phyloP scores from a whole-genome alignment of 192 early-diverging fungal species.

The Cetraspora pellucida region DNA sequence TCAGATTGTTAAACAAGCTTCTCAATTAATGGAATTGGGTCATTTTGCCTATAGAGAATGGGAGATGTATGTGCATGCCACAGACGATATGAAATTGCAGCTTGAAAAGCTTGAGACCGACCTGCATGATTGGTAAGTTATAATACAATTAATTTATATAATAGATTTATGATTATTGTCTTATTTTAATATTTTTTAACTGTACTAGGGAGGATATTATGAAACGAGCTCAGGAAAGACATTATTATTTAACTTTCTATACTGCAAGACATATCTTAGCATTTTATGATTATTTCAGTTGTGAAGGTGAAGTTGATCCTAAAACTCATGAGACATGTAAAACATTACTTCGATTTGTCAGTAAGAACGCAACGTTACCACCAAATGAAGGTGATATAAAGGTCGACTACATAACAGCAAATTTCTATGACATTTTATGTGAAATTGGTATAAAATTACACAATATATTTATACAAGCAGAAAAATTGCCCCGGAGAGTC shows the following conservation, averaged over 20 bases:
- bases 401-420: background rate
- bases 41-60: no score
- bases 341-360: conserved; percentile 2
- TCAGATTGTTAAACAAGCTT: no score
- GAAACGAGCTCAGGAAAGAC: background rate
- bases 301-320: background rate
- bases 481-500: background rate
- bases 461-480: background rate
- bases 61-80: no score
- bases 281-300: conserved; percentile 13
- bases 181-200: no score
- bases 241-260: conserved; percentile 21
- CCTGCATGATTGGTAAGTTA: background rate
- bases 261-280: conserved; percentile 6
- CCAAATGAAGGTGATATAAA: background rate
- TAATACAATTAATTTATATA: no score
- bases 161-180: no score
- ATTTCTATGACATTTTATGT: background rate
- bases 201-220: background rate
- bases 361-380: background rate
- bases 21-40: no score
- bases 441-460: conserved; percentile 6
- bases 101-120: background rate
- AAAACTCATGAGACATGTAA: background rate
- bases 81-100: no score